These are phyloP conservation scores for Penicillium verhagenii DNA, from an alignment of 495 filamentous ascomycete species.

Conservation along the genomic window DNA sequence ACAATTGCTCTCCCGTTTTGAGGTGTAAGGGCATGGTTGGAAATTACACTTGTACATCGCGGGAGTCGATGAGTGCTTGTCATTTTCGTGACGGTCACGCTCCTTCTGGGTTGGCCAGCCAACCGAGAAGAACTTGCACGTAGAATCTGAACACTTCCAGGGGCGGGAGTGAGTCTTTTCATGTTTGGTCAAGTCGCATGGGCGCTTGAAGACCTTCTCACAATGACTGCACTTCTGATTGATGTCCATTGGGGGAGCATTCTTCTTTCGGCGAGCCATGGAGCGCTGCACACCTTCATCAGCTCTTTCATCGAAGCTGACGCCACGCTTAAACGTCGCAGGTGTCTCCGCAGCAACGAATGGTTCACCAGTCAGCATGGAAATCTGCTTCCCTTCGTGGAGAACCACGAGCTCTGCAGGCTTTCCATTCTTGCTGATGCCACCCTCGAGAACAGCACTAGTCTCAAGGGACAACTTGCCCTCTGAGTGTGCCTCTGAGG, in stretches of 20 bases:
- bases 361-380: constrained; percentile 63
- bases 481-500: constrained; percentile 1
- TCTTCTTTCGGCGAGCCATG: constrained; percentile 88
- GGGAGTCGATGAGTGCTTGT: constrained; percentile 84
- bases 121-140: constrained; percentile 81
- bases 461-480: constrained; percentile 22
- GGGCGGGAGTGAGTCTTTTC: constrained; percentile 96
- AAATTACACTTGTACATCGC: constrained; percentile 79
- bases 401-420: constrained; percentile 75
- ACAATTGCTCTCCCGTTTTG: constrained; percentile 95
- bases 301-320: constrained; percentile 50
- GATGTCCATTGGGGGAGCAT: constrained; percentile 66
- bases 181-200: constrained; percentile 92
- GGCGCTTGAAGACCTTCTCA: constrained; percentile 87
- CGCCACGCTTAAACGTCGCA: constrained; percentile 57
- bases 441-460: constrained; percentile 70
- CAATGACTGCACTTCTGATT: constrained; percentile 76
- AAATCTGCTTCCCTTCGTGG: constrained; percentile 74
- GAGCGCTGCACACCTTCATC: constrained; percentile 79
- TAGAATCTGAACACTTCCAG: constrained; percentile 79
- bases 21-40: constrained; percentile 84
- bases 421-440: constrained; percentile 71
- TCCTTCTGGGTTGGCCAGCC: constrained; percentile 99
- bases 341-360: constrained; percentile 38
- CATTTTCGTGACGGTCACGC: constrained; percentile 89